These are phyloP conservation scores for Leptodontidium sp. DNA, from an alignment of 2,329 filamentous ascomycete species.

Conservation along the genomic window DNA sequence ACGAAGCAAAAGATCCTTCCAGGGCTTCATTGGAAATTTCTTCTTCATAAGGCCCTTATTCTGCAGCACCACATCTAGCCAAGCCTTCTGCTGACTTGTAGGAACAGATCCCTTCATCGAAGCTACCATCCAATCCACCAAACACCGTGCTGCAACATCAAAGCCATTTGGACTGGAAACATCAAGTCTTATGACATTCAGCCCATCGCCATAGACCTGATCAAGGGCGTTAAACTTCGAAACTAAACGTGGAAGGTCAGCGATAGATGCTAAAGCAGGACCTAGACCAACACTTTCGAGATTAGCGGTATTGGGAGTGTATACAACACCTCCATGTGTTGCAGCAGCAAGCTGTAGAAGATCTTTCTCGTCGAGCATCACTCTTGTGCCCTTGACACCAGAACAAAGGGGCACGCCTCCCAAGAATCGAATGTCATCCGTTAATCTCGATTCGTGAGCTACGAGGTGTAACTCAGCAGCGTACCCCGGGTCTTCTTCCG, in stretches of 20 bases:
- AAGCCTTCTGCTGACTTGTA: slow-evolving; percentile 4
- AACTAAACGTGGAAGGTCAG: slow-evolving; percentile 3
- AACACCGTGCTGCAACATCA: not conserved
- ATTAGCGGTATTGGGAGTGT: slow-evolving; percentile 7
- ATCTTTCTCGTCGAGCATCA: slow-evolving; percentile 17
- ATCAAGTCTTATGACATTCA: slow-evolving; percentile 9
- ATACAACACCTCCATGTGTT: slow-evolving; percentile 5
- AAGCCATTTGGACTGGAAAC: not conserved
- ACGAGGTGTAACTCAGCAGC: not conserved
- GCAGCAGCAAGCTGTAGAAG: slow-evolving; percentile 6
- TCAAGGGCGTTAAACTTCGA: slow-evolving; percentile 15
- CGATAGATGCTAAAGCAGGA: slow-evolving; percentile 18
- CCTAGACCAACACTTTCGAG: slow-evolving; percentile 17
- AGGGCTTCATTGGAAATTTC: slow-evolving; percentile 3
- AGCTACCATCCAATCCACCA: slow-evolving; percentile 6
- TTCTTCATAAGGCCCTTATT: slow-evolving; percentile 11
- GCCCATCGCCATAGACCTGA: slow-evolving; percentile 11
- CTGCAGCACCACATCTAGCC: slow-evolving; percentile 2
- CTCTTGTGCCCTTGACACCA: not conserved
- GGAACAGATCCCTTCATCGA: slow-evolving; percentile 6
- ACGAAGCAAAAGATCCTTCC: slow-evolving; percentile 9
- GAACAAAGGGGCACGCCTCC: slow-evolving; percentile 13
- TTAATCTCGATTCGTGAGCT: not conserved
- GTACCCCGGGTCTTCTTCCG: slow-evolving; percentile 10
- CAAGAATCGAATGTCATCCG: slow-evolving; percentile 13